Evolutionary conservation across 345 rosid genomes (phyloP), one percentile per base, ranked within the genome.

Genomic region (Hibiscus mutabilis): DNA sequence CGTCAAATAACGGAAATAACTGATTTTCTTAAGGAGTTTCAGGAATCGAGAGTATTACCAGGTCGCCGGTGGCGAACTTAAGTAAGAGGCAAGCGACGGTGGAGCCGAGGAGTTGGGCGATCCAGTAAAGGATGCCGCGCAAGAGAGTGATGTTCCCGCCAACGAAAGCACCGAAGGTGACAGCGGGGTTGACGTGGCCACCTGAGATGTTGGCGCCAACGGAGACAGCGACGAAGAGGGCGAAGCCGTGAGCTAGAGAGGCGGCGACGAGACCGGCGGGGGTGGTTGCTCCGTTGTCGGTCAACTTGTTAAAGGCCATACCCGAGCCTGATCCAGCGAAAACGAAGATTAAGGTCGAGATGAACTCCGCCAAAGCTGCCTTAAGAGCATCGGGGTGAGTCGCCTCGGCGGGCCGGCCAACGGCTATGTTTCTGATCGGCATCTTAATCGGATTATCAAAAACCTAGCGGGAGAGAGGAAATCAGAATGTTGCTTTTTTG

Each of bases 271-370:
- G 92, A 16, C 97, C 97, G 0, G 91, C 72, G 0, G 97, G 97
- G 57, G 93, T 90, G 71, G 83, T 71, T 70, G 93, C 74, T 12
- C 87, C 97, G 73, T 84, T 74, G 51, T 82, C 78, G 0, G 98
- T 92, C 22, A 92, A 88, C 77, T 92, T 88, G 85, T 80, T 86
- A 58, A 87, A 92, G 46, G 98, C 98, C 95, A 92, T 90, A 35
- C 98, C 94, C 1, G 98, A 92, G 31, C 98, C 98, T 79, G 86
- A 85, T 1, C 98, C 98, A 12, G 98, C 96, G 65, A 92, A 91
- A 35, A 92, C 98, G 31, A 92, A 92, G 72, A 92, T 88, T 64
- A 92, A 76, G 71, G 89, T 83, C 49, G 96, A 88, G 51, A 92
- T 82, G 75, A 92, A 92, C 89, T 92, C 98, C 59, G 98, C 98